These are phyloP conservation scores for Yamadazyma akitaensis DNA, from an alignment of 805 yeast species.

Conservation along the genomic window DNA sequence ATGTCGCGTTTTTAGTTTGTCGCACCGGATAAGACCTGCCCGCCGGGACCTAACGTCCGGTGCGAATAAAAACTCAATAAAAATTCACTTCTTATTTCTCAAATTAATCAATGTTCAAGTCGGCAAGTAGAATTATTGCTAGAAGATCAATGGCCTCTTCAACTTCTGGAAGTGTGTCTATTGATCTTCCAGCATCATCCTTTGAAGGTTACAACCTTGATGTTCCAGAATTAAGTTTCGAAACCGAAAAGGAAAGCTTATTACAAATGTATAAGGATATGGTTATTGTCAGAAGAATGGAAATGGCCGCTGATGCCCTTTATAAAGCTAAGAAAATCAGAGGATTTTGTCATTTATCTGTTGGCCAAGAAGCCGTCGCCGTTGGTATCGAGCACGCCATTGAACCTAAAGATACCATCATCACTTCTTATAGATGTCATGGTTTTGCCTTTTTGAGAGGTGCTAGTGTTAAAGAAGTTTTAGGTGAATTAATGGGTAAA, in stretches of 20 bases:
- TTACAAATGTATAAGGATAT: constrained; percentile 95
- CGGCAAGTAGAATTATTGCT: not conserved
- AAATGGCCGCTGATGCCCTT: constrained; percentile 97
- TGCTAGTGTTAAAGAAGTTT: constrained; percentile 80
- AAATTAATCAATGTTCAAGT: constrained; percentile 3
- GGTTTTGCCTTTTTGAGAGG: constrained; percentile 98
- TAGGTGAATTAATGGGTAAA: constrained; percentile 97
- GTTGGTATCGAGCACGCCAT: constrained; percentile 97
- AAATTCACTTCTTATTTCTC: not conserved
- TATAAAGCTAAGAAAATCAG: constrained; percentile 98
- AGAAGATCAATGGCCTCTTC: constrained; percentile 35
- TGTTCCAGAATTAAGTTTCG: constrained; percentile 64
- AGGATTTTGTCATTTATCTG: constrained; percentile 98
- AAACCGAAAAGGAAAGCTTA: constrained; percentile 75
- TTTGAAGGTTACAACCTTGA: constrained; percentile 83
- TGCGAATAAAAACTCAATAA: constrained; percentile 4
- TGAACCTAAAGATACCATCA: constrained; percentile 78
- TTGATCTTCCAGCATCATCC: constrained; percentile 73
- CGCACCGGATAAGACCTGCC: not conserved
- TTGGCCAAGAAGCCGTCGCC: constrained; percentile 98
- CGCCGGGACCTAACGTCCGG: constrained; percentile 3
- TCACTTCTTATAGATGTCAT: constrained; percentile 98
- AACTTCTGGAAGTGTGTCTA: constrained; percentile 36
- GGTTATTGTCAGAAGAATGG: constrained; percentile 93
- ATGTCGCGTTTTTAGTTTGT: too few relatives aligned